Evolutionary conservation across 2,329 filamentous ascomycete genomes (phyloP).

Genomic region (Phoma sp.): DNA sequence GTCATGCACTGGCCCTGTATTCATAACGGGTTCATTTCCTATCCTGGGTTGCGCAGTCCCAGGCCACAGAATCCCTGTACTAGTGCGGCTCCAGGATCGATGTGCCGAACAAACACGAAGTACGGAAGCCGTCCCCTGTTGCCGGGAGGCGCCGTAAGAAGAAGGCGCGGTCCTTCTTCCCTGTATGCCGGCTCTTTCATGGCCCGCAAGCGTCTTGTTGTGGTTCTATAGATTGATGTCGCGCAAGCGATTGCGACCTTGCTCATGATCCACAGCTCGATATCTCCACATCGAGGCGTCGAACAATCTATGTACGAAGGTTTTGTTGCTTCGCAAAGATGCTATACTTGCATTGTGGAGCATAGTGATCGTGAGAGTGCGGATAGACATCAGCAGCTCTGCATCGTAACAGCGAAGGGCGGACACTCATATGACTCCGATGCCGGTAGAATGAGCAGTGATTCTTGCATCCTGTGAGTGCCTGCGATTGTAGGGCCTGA

Average conservation of each 20-base stretch:
- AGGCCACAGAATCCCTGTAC: neutral
- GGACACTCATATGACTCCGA: no score
- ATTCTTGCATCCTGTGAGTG: no score
- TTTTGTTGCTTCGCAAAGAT: neutral
- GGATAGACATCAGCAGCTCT: neutral
- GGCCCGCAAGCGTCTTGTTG: neutral
- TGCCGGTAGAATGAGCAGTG: no score
- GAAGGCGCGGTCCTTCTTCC: neutral
- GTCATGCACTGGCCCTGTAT: neutral
- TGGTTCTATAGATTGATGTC: neutral
- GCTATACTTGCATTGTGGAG: neutral
- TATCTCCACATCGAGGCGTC: neutral
- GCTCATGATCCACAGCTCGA: neutral
- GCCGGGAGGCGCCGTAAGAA: slow-evolving; percentile 2
- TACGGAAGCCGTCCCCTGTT: neutral
- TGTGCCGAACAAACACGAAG: neutral
- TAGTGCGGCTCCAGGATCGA: slow-evolving; percentile 6
- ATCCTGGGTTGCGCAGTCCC: neutral
- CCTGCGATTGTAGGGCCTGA: no score
- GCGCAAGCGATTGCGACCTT: neutral
- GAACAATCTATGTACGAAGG: neutral
- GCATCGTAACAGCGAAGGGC: neutral
- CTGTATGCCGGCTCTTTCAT: neutral
- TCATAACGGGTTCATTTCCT: neutral
- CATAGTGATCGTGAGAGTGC: neutral